These are phyloP conservation scores for Torrubiella hemipterigena DNA, from an alignment of 2,329 filamentous ascomycete species.

Conservation along the genomic window DNA sequence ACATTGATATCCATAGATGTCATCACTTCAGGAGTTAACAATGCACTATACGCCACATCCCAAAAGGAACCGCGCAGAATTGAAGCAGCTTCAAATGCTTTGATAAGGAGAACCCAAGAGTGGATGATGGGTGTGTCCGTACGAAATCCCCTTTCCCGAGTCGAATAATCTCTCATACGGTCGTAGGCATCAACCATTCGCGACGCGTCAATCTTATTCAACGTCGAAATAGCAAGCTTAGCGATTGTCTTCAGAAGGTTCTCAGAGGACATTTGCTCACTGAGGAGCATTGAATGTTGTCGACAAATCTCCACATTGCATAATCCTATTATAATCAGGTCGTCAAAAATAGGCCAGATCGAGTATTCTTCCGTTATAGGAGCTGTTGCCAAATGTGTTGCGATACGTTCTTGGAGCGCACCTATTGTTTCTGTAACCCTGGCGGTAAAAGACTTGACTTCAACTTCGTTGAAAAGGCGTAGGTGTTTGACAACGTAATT, in stretches of 20 bases:
- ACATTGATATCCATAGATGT: conserved; percentile 29
- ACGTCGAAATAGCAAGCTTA: conserved; percentile 21
- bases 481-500: conserved; percentile 33
- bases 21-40: conserved; percentile 23
- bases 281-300: conserved; percentile 16
- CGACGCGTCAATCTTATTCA: conserved; percentile 30
- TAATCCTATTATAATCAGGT: conserved; percentile 20
- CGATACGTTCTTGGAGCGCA: conserved; percentile 24
- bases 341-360: conserved; percentile 15
- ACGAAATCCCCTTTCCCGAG: conserved; percentile 40
- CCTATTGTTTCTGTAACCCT: conserved; percentile 30
- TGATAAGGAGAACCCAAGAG: conserved; percentile 48
- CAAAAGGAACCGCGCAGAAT: conserved; percentile 47
- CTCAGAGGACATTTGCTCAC: conserved; percentile 33
- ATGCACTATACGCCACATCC: conserved; percentile 38
- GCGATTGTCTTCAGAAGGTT: conserved; percentile 31
- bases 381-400: conserved; percentile 7
- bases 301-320: conserved; percentile 31
- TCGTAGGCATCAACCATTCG: conserved; percentile 33
- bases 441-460: conserved; percentile 27
- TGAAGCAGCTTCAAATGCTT: conserved; percentile 34
- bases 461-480: conserved; percentile 21
- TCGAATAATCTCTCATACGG: conserved; percentile 29
- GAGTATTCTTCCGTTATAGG: conserved; percentile 1
- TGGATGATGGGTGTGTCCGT: conserved; percentile 31